A percentile compares a stretch with the other conserved stretches of the same genome.
Conservation (phyloP, 2,329 filamentous ascomycete species). For the Mycosphaerella sp. region DNA sequence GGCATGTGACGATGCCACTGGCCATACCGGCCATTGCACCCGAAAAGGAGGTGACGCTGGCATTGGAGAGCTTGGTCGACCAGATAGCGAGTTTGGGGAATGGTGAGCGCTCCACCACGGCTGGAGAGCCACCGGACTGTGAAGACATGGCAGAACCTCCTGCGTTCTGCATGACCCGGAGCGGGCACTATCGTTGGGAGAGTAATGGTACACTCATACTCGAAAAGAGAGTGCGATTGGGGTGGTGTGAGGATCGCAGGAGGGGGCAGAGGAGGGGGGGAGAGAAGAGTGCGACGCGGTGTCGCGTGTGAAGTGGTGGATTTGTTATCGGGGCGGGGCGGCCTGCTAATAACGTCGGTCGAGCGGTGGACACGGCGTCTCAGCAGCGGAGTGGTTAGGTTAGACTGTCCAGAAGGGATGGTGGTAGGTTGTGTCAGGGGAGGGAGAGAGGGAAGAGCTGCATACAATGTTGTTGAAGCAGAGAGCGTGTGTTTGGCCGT, state of each 20-base stretch:
- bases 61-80: slow-evolving; percentile 46
- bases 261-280: background rate
- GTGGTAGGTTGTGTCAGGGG: too few species aligned
- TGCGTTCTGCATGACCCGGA: slow-evolving; percentile 29
- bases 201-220: slow-evolving; percentile 27
- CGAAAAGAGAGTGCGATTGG: slow-evolving; percentile 2
- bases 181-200: slow-evolving; percentile 26
- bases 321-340: background rate
- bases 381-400: too few species aligned
- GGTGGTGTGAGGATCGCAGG: slow-evolving; percentile 1
- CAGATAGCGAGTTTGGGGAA: slow-evolving; percentile 37
- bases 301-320: background rate
- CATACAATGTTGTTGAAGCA: background rate
- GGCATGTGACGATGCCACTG: slow-evolving; percentile 90
- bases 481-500: background rate
- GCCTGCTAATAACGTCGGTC: background rate
- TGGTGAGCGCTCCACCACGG: slow-evolving; percentile 23
- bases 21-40: slow-evolving; percentile 87
- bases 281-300: background rate
- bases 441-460: background rate
- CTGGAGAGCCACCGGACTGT: slow-evolving; percentile 27
- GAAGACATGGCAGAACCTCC: slow-evolving; percentile 27
- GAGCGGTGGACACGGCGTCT: background rate
- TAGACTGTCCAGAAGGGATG: too few species aligned
- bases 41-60: slow-evolving; percentile 70